These are phyloP conservation scores for Lagenidium sp. DNA, from an alignment of 352 stramenopile genomes.

Conservation along the genomic window DNA sequence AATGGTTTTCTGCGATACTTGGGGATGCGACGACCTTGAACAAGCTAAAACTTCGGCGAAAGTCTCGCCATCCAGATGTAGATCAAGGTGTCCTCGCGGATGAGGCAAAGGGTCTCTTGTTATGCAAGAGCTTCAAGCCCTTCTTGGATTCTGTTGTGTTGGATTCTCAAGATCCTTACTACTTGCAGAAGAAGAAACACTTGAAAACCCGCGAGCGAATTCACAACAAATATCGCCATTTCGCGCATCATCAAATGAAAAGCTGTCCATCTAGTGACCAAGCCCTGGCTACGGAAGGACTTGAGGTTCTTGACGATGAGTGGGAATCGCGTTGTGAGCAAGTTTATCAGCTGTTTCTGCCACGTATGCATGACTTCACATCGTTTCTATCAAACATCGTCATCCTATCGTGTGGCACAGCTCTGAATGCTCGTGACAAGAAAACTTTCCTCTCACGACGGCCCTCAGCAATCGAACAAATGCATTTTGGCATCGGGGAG, in stretches of 20 bases:
- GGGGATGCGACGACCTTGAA: constrained; percentile 39
- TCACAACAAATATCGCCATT: constrained; percentile 67
- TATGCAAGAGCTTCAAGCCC: constrained; percentile 65
- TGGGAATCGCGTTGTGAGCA: constrained; percentile 59
- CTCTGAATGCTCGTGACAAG: constrained; percentile 66
- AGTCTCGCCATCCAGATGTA: constrained; percentile 20
- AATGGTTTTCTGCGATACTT: constrained; percentile 55
- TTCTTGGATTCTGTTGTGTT: constrained; percentile 38
- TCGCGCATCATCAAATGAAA: constrained; percentile 50
- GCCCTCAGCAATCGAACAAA: constrained; percentile 37
- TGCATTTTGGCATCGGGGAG: constrained; percentile 30
- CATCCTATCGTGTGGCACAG: constrained; percentile 52
- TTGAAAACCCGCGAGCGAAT: constrained; percentile 47
- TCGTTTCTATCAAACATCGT: constrained; percentile 59
- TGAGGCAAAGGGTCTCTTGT: constrained; percentile 31
- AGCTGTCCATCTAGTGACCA: constrained; percentile 25
- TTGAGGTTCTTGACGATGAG: constrained; percentile 56
- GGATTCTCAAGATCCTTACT: constrained; percentile 58
- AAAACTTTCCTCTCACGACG: constrained; percentile 70
- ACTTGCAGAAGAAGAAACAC: constrained; percentile 67
- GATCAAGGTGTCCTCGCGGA: constrained; percentile 38
- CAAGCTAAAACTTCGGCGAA: constrained; percentile 41
- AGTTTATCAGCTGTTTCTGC: constrained; percentile 62
- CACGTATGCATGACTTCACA: constrained; percentile 63
- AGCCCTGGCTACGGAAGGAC: constrained; percentile 29